phyloP scores from a whole-genome alignment of 2,329 filamentous ascomycete genomes.

The Thielaviopsis populi region DNA sequence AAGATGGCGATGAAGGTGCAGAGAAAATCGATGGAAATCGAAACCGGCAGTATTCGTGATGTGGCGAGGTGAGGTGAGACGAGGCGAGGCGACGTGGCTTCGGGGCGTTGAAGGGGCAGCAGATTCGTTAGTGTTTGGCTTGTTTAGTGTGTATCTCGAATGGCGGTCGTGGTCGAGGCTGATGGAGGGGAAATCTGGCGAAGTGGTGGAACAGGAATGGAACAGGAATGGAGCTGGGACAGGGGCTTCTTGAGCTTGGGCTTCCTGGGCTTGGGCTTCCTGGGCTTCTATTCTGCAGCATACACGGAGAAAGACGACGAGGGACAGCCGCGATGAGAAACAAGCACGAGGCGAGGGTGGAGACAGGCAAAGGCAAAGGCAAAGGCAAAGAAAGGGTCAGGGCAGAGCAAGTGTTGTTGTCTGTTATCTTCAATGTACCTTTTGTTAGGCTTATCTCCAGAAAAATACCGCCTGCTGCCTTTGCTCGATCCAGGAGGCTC shows the following conservation, averaged over 20 bases:
- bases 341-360: not conserved
- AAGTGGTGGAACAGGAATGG: conserved; percentile 3
- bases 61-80: not conserved
- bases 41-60: not conserved
- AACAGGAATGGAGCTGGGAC: not conserved
- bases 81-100: not conserved
- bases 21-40: not conserved
- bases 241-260: not conserved
- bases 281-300: not conserved
- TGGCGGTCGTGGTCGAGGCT: conserved; percentile 4
- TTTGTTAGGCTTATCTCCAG: too few species aligned
- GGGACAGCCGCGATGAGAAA: not conserved
- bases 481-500: too few species aligned
- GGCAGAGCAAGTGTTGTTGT: too few species aligned
- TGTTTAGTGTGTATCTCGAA: not conserved
- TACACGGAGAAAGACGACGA: not conserved
- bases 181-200: conserved; percentile 13
- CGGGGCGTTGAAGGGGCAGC: not conserved
- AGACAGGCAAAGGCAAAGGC: too few species aligned
- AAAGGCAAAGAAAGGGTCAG: too few species aligned
- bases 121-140: not conserved
- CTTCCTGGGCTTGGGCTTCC: not conserved
- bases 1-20: not conserved
- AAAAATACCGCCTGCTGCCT: too few species aligned
- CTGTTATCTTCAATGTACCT: too few species aligned